phyloP scores from a whole-genome alignment of 1,284 basidiomycete genomes.

The Irpex sp. region DNA sequence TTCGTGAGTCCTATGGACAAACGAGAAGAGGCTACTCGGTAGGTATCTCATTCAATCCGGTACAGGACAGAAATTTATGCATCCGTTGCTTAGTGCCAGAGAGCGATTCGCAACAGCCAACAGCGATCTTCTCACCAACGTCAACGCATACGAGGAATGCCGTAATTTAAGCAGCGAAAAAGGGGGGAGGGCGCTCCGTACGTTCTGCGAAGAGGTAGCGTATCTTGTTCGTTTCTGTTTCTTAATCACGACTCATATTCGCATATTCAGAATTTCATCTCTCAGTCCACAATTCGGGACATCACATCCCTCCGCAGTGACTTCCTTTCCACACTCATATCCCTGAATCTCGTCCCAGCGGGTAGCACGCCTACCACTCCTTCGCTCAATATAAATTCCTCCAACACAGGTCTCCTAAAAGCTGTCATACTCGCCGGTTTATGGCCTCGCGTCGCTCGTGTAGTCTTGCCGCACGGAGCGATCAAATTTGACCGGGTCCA shows the following conservation, averaged over 20 bases:
- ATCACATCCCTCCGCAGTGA: conserved; percentile 78
- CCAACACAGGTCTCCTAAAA: conserved; percentile 74
- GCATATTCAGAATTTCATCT: conserved; percentile 75
- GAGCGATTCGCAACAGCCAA: conserved; percentile 66
- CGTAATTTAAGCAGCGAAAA: conserved; percentile 44
- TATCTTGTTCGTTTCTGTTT: neutral
- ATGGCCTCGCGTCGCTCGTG: conserved; percentile 76
- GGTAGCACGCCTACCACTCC: conserved; percentile 41
- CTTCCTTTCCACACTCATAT: conserved; percentile 69
- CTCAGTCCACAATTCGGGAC: conserved; percentile 72
- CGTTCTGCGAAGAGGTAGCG: conserved; percentile 77
- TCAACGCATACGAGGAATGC: conserved; percentile 74
- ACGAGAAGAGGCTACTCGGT: conserved; percentile 77
- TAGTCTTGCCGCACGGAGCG: conserved; percentile 70
- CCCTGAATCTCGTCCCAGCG: conserved; percentile 67
- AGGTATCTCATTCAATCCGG: conserved; percentile 17
- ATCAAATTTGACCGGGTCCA: conserved; percentile 82
- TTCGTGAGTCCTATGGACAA: conserved; percentile 82
- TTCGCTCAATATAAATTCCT: conserved; percentile 55
- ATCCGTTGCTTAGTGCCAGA: conserved; percentile 51
- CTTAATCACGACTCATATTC: neutral
- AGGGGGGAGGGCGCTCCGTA: conserved; percentile 39
- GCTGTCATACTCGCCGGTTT: conserved; percentile 79
- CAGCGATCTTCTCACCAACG: conserved; percentile 86
- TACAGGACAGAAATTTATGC: neutral